Evolutionary conservation across 202 grass and related monocot genomes (phyloP), one percentile per base, ranked within the genome.

Genomic region (Elaeis oleifera): DNA sequence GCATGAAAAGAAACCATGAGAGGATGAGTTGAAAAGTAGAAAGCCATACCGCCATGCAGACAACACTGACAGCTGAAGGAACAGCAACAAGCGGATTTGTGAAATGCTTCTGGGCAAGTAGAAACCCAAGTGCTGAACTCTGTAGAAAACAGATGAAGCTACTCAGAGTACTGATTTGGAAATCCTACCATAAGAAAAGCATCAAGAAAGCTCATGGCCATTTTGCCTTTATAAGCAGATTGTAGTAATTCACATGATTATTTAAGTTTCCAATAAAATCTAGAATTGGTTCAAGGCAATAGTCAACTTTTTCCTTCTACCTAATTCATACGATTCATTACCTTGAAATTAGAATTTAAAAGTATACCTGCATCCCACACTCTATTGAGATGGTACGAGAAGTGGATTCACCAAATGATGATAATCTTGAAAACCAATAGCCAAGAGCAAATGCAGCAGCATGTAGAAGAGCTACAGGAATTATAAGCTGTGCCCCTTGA

Each of bases 21-120:
- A 65, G 19, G 51, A 63, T 7, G 55, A 57, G 16, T 66, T 20
- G 23, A 39, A 44, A 71, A 62, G 15, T 54, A 58, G 20, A 53
- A 71, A 63, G 54, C 8, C 80, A 60, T 86, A 97, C 88, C 27
- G 94, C 88, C 94, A 97, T 97, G 76, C 68, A 80, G 60, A 97
- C 88, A 1, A 97, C 94, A 23, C 88, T 97, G 59, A 97, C 94
- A 71, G 94, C 94, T 74, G 94, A 97, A 78, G 94, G 88, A 83
- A 97, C 82, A 23, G 92, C 88, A 66, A 97, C 94, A 54, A 97
- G 88, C 16, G 94, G 88, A 74, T 97, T 89, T 36, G 77, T 84
- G 69, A 97, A 97, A 49, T 97, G 94, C 75, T 92, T 97, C 77
- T 97, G 94, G 44, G 94, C 94, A 51, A 97, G 88, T 74, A 97